Evolutionary conservation across 352 stramenopile genomes (phyloP).

Genomic region (Globisporangium ultimum): DNA sequence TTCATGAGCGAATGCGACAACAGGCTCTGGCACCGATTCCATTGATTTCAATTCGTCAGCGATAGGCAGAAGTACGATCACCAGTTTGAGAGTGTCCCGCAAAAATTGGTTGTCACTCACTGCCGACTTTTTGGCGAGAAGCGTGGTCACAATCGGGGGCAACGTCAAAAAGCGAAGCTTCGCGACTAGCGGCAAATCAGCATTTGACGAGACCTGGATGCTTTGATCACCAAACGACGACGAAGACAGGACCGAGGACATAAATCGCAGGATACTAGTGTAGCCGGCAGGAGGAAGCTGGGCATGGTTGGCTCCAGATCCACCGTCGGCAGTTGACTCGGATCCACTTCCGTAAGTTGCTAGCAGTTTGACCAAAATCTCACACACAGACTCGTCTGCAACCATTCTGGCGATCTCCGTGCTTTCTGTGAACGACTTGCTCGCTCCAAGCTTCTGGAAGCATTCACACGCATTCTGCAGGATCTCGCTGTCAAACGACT

Average conservation of each 20-base stretch:
- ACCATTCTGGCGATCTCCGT: slow-evolving; percentile 33
- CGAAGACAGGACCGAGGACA: slow-evolving; percentile 32
- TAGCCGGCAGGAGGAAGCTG: slow-evolving; percentile 26
- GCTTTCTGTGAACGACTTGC: slow-evolving; percentile 31
- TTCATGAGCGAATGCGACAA: slow-evolving; percentile 34
- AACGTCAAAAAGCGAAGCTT: slow-evolving; percentile 38
- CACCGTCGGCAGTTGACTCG: slow-evolving; percentile 1
- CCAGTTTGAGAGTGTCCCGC: slow-evolving; percentile 53
- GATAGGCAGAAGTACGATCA: slow-evolving; percentile 45
- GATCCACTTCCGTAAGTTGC: slow-evolving; percentile 18
- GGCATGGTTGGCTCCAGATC: slow-evolving; percentile 1
- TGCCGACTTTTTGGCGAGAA: slow-evolving; percentile 39
- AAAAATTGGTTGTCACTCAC: slow-evolving; percentile 44
- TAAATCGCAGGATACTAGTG: slow-evolving; percentile 42
- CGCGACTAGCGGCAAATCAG: slow-evolving; percentile 9
- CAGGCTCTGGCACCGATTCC: slow-evolving; percentile 16
- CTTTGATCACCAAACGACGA: slow-evolving; percentile 1
- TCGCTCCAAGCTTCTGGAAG: slow-evolving; percentile 48
- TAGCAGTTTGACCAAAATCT: slow-evolving; percentile 30
- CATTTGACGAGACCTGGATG: background rate
- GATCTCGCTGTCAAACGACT: slow-evolving; percentile 55
- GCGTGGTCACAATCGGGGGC: slow-evolving; percentile 37
- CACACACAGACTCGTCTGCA: slow-evolving; percentile 38
- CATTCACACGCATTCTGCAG: slow-evolving; percentile 45
- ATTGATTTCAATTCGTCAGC: slow-evolving; percentile 23